These are phyloP conservation scores for Cladophialophora exuberans DNA, from an alignment of 2,329 filamentous ascomycete species.

Conservation along the genomic window DNA sequence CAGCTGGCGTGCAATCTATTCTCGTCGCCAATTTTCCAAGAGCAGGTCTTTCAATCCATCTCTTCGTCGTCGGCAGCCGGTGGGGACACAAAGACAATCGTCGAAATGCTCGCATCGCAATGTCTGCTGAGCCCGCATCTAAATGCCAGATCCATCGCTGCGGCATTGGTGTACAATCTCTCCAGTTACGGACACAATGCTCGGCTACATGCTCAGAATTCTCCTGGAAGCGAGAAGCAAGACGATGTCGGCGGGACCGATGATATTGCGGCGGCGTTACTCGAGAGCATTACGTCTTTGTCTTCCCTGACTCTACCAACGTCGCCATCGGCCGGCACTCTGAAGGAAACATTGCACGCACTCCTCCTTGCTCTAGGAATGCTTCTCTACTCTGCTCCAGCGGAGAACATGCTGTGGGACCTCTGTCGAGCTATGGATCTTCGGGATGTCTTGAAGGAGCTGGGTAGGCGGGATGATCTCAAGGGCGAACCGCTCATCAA, in stretches of 20 bases:
- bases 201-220: slow-evolving; percentile 60
- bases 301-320: background rate
- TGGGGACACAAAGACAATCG: slow-evolving; percentile 55
- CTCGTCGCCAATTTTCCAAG: slow-evolving; percentile 70
- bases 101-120: slow-evolving; percentile 72
- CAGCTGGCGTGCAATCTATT: slow-evolving; percentile 88
- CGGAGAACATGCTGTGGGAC: slow-evolving; percentile 73
- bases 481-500: slow-evolving; percentile 61
- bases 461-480: slow-evolving; percentile 54
- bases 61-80: background rate
- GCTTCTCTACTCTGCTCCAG: slow-evolving; percentile 69
- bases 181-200: slow-evolving; percentile 69
- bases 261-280: slow-evolving; percentile 70
- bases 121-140: slow-evolving; percentile 78
- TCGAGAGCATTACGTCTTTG: slow-evolving; percentile 50
- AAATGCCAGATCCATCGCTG: slow-evolving; percentile 77
- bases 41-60: slow-evolving; percentile 56
- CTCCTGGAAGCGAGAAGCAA: slow-evolving; percentile 38
- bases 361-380: slow-evolving; percentile 76
- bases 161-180: slow-evolving; percentile 83
- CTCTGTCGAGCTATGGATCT: slow-evolving; percentile 80
- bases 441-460: slow-evolving; percentile 57
- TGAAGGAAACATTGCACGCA: slow-evolving; percentile 71
- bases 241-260: slow-evolving; percentile 64
- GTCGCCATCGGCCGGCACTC: background rate